A percentile compares a stretch with the other conserved stretches of the same genome.
These are phyloP conservation scores for Ustilago trichophora DNA, from an alignment of 1,284 basidiomycete genomes.

Conservation along the genomic window DNA sequence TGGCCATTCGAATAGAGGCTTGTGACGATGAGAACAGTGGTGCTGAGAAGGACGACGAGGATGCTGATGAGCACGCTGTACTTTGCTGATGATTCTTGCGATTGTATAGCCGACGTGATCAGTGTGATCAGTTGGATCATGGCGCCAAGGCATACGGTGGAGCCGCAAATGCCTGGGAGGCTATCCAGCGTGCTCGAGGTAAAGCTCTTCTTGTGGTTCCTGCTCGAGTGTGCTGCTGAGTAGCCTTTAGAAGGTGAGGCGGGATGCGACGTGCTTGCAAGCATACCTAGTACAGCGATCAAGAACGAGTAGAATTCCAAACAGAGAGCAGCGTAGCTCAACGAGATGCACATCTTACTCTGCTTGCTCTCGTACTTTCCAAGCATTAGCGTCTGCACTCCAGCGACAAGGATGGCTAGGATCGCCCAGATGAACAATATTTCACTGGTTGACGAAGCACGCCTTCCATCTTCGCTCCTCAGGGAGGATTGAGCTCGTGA, in stretches of 20 bases:
- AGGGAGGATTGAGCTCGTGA: no score
- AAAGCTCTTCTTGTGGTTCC: neutral
- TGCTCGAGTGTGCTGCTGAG: no score
- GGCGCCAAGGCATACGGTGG: slow-evolving; percentile 3
- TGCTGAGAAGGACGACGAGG: neutral
- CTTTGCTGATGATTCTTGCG: neutral
- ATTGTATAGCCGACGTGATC: neutral
- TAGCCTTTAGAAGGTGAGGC: no score
- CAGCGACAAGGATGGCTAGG: slow-evolving; percentile 17
- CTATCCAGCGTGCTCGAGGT: neutral
- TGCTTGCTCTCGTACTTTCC: neutral
- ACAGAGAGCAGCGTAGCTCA: slow-evolving; percentile 13
- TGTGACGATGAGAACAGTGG: neutral
- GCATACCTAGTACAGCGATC: slow-evolving; percentile 5
- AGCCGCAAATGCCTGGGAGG: neutral
- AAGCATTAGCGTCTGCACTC: slow-evolving; percentile 13
- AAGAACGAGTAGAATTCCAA: slow-evolving; percentile 26
- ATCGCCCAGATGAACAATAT: slow-evolving; percentile 9
- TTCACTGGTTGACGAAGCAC: neutral
- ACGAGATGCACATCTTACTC: neutral
- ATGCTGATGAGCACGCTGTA: neutral
- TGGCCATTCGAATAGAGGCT: neutral
- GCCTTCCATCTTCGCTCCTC: neutral
- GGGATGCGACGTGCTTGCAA: slow-evolving; percentile 1
- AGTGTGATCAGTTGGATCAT: neutral